Evolutionary conservation across 169 alveolate genomes (phyloP).

Genomic region (Miamiensis avidus): DNA sequence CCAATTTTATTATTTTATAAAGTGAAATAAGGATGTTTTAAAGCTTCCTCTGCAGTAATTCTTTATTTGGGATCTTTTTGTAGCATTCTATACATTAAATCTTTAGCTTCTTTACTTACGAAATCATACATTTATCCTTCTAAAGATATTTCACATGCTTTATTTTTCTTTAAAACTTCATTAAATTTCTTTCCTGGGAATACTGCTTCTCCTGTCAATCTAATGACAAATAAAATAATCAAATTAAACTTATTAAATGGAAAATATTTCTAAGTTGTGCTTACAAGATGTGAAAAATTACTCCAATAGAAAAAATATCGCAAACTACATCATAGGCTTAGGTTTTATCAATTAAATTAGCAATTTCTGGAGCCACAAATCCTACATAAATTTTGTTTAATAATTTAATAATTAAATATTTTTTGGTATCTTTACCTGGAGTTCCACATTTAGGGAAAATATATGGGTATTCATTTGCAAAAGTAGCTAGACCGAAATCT

Average conservation of each 20-base stretch:
- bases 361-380: slow-evolving; percentile 68
- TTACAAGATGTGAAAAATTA: slow-evolving; percentile 60
- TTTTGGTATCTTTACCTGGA: slow-evolving; percentile 65
- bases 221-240: slow-evolving; percentile 8
- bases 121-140: slow-evolving; percentile 64
- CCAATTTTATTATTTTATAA: not conserved
- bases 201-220: slow-evolving; percentile 56
- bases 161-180: slow-evolving; percentile 67
- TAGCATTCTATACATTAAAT: slow-evolving; percentile 64
- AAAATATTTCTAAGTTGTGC: not conserved
- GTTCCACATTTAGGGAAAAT: slow-evolving; percentile 61
- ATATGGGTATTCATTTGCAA: slow-evolving; percentile 36
- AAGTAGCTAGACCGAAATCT: slow-evolving; percentile 68
- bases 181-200: slow-evolving; percentile 74
- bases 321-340: slow-evolving; percentile 42
- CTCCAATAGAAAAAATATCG: slow-evolving; percentile 65
- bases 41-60: slow-evolving; percentile 61
- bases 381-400: not conserved
- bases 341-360: slow-evolving; percentile 39
- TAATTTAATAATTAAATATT: slow-evolving; percentile 21
- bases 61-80: slow-evolving; percentile 71
- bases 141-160: slow-evolving; percentile 59
- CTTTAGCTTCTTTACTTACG: slow-evolving; percentile 59
- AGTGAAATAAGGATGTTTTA: slow-evolving; percentile 63
- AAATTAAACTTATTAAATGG: not conserved